These are phyloP conservation scores for Cytospora chrysosperma DNA, from an alignment of 2,329 filamentous ascomycete species.

Conservation along the genomic window DNA sequence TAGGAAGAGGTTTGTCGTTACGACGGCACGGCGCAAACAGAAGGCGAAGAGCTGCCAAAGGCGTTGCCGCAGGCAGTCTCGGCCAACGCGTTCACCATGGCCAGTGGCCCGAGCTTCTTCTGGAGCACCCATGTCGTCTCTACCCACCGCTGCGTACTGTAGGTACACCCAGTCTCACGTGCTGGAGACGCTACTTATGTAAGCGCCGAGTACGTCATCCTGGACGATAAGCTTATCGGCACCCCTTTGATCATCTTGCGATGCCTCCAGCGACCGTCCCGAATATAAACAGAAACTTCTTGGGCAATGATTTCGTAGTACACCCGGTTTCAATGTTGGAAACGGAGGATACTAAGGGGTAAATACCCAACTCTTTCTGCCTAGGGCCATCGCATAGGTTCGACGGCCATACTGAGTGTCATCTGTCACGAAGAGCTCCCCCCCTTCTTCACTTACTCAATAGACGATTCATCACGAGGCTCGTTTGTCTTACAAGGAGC, in stretches of 20 bases:
- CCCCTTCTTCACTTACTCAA: constrained; percentile 6
- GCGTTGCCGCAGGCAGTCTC: constrained; percentile 24
- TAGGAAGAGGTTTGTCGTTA: constrained; percentile 20
- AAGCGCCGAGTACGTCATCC: constrained; percentile 11
- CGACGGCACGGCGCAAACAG: constrained; percentile 23
- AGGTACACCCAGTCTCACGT: background rate
- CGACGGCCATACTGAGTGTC: background rate
- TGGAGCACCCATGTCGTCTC: constrained; percentile 12
- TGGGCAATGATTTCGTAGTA: background rate
- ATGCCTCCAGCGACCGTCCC: background rate
- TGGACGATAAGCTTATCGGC: background rate
- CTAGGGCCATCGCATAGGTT: background rate
- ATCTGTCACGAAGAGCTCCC: constrained; percentile 1
- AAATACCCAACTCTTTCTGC: too few relatives aligned
- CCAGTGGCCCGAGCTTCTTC: constrained; percentile 22
- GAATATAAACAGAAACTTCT: background rate
- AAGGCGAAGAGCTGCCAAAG: constrained; percentile 21
- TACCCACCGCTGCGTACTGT: too few relatives aligned
- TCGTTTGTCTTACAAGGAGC: background rate
- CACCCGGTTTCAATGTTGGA: background rate
- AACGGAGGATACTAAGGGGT: background rate
- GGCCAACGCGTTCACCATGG: constrained; percentile 21
- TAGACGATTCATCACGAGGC: background rate
- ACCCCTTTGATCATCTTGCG: background rate
- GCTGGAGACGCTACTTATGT: constrained; percentile 1